Base-by-base conservation (phyloP, 1,139 yeast genomes). In the Sugiyamaella neomexicana region DNA sequence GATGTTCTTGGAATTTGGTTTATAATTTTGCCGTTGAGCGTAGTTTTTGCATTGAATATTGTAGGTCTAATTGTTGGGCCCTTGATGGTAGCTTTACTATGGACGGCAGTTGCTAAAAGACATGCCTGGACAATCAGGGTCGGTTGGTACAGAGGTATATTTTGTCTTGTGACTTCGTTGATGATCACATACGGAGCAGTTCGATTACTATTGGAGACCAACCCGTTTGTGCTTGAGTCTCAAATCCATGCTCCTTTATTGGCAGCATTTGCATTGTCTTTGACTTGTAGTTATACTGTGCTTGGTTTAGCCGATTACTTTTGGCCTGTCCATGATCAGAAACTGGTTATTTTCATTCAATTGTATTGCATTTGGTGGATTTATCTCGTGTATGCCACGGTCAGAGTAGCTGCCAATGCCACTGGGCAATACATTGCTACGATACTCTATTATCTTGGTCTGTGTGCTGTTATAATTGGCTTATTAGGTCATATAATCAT, bases 301-400 rank as follows among this genome's bases (percentile, higher is more conserved):
- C 72, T 87, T 61, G 82, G 85, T 31, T 60, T 80, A 13, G 76
- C 81, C 57, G 76, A 77, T 50, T 72, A 75, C 56, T 64, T 79
- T 45, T 77, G 79, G 61, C 83, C 86, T 7, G 80, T 83, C 32
- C 86, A 83, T 62, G 95, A 83, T 66, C 89, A 86, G 63, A 89
- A 89, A 67, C 77, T 88, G 57, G 74, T 86, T 41, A 76, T 81
- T 1, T 74, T 86, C n/a, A 64, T 86, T 32, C 85, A 86, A 68
- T 68, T 81, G 10, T 77, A 84, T 17, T 67, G 78, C 25, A 54
- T 80, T 1, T 73, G 79, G 55, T 89, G 96, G 96, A 54, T 76
- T 0, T 60, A 72, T 0, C 73, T 86, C 53, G 65, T 83, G 0
- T 74, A 79, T 44, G 69, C 76, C 8, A 83, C 87, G 6, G 72